phyloP scores from a whole-genome alignment of 768 basidiomycete genomes.

The Kwoniella bestiolae region DNA sequence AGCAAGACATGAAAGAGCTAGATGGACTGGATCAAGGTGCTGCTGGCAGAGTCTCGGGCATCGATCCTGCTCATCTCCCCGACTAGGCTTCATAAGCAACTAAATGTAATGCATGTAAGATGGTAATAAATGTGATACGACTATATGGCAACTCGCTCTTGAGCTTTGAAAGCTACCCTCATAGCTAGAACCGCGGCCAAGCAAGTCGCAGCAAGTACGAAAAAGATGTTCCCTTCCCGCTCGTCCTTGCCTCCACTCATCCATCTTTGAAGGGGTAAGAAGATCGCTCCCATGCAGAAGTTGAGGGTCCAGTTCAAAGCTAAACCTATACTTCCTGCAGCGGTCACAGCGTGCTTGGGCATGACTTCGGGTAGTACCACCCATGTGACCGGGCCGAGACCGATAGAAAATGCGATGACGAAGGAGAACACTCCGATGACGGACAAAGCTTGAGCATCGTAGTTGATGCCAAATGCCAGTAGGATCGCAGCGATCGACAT shows the following conservation, averaged over 20 bases:
- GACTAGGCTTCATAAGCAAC: slow-evolving; percentile 3
- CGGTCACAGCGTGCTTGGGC: slow-evolving; percentile 74
- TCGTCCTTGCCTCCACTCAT: slow-evolving; percentile 31
- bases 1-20: slow-evolving; percentile 27
- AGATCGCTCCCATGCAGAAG: slow-evolving; percentile 44
- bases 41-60: slow-evolving; percentile 22
- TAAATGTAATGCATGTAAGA: neutral
- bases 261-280: slow-evolving; percentile 42
- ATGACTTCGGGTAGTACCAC: slow-evolving; percentile 89
- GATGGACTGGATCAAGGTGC: slow-evolving; percentile 24
- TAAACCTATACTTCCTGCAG: slow-evolving; percentile 73
- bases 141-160: slow-evolving; percentile 11
- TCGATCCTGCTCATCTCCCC: slow-evolving; percentile 22
- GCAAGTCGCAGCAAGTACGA: slow-evolving; percentile 37
- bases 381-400: slow-evolving; percentile 91
- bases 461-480: slow-evolving; percentile 61
- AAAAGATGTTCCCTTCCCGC: slow-evolving; percentile 48
- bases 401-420: slow-evolving; percentile 84
- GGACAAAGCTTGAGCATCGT: slow-evolving; percentile 63
- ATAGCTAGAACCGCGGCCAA: slow-evolving; percentile 15
- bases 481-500: slow-evolving; percentile 71
- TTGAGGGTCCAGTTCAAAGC: slow-evolving; percentile 64
- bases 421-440: slow-evolving; percentile 71
- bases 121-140: neutral
- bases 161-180: slow-evolving; percentile 16